Conservation (phyloP, 2,329 filamentous ascomycete genomes). For the Endocalyx cinctus region DNA sequence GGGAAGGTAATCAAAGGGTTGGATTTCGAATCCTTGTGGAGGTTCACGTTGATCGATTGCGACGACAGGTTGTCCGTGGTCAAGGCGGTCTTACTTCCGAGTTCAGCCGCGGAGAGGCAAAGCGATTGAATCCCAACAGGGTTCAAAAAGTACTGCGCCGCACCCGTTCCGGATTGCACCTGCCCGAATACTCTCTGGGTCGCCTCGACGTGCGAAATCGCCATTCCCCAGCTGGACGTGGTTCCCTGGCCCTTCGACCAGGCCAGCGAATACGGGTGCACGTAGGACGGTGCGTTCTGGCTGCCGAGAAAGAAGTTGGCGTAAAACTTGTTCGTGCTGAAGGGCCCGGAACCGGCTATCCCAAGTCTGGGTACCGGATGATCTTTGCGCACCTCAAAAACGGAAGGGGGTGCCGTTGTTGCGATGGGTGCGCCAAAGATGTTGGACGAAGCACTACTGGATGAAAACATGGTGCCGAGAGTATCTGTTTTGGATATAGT, state of each 20-base stretch:
- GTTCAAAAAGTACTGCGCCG: conserved; percentile 70
- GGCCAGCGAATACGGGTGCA: conserved; percentile 67
- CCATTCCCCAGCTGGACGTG: conserved; percentile 69
- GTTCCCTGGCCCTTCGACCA: conserved; percentile 63
- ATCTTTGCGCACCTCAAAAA: conserved; percentile 44
- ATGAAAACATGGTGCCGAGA: too few species aligned
- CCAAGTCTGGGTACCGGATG: conserved; percentile 56
- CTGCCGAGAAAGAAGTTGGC: conserved; percentile 73
- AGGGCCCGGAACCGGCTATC: conserved; percentile 42
- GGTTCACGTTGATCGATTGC: conserved; percentile 62
- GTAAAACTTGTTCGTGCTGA: conserved; percentile 78
- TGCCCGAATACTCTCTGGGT: conserved; percentile 64
- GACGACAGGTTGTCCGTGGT: conserved; percentile 50
- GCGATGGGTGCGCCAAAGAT: conserved; percentile 55
- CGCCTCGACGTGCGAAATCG: conserved; percentile 68
- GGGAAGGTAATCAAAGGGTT: conserved; percentile 68
- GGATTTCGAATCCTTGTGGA: conserved; percentile 51
- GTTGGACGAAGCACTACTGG: conserved; percentile 34
- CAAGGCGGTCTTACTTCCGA: conserved; percentile 56
- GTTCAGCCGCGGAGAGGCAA: conserved; percentile 71
- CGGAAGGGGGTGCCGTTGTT: conserved; percentile 44
- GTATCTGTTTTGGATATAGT: too few species aligned
- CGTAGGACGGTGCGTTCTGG: conserved; percentile 66
- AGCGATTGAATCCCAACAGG: conserved; percentile 79
- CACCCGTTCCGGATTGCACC: conserved; percentile 48